Percentiles rank a stretch among this genome's conserved stretches.
phyloP scores from a whole-genome alignment of 306 rosid genomes.

The Vigna reflexopilosa region DNA sequence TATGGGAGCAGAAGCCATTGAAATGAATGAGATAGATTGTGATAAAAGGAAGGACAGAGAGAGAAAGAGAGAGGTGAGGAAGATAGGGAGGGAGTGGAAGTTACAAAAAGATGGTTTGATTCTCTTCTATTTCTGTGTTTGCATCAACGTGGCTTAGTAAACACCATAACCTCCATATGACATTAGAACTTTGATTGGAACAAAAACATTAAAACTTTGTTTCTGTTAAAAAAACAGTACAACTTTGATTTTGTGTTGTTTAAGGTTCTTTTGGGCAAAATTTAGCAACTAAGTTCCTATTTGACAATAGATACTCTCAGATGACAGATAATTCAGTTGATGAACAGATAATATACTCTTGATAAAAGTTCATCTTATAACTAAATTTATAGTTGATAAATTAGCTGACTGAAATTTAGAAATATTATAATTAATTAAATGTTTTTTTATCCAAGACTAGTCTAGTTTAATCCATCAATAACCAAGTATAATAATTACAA shows the following conservation, averaged over 20 bases:
- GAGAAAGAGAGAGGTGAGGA: background rate
- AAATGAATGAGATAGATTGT: slow-evolving; percentile 29
- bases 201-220: no score
- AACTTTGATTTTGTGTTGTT: background rate
- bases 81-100: slow-evolving; percentile 71
- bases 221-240: no score
- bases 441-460: background rate
- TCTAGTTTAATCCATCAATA: no score
- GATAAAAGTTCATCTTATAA: background rate
- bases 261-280: background rate
- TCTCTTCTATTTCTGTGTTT: background rate
- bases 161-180: slow-evolving; percentile 31
- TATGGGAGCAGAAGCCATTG: slow-evolving; percentile 55
- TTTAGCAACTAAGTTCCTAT: background rate
- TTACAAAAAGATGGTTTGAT: slow-evolving; percentile 42
- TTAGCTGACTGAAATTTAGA: background rate
- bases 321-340: background rate
- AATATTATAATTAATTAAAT: background rate
- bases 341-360: background rate
- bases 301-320: background rate
- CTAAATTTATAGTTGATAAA: background rate
- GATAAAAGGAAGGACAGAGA: background rate
- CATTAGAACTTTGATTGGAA: no score
- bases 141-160: slow-evolving; percentile 32
- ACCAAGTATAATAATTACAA: no score